Percentiles rank a stretch among this genome's conserved stretches.
Conservation (phyloP, 148 eudicot genomes). For the Camellia lanceoleosa region DNA sequence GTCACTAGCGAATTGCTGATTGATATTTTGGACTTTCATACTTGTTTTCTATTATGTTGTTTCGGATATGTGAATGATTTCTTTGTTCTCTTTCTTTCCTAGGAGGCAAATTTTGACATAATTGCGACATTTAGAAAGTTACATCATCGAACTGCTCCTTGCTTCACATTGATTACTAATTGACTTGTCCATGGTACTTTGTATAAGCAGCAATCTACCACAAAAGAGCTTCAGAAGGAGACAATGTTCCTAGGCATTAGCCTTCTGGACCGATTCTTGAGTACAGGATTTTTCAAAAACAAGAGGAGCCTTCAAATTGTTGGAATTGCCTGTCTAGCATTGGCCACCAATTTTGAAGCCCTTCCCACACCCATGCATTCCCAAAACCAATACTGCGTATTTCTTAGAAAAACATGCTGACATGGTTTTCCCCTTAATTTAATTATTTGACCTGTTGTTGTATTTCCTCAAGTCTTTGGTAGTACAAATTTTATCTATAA, state of each 20-base stretch:
- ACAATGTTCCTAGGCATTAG: conserved; percentile 78
- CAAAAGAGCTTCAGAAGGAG: conserved; percentile 64
- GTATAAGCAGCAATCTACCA: conserved; percentile 54
- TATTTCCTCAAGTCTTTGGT: too few relatives aligned
- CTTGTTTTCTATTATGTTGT: too few relatives aligned
- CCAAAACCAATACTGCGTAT: too few relatives aligned
- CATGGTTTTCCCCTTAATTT: too few relatives aligned
- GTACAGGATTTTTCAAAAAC: conserved; percentile 75
- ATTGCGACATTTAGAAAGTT: background rate
- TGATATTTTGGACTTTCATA: background rate
- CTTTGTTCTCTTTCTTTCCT: background rate
- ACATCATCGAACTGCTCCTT: too few relatives aligned
- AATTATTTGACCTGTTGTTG: too few relatives aligned
- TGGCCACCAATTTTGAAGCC: too few relatives aligned
- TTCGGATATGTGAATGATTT: background rate
- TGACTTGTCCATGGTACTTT: conserved; percentile 8
- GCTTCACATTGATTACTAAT: background rate
- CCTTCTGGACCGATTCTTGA: conserved; percentile 75
- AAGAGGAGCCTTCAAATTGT: conserved; percentile 69
- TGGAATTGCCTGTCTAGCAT: conserved; percentile 87
- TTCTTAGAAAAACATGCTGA: too few relatives aligned
- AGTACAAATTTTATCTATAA: too few relatives aligned
- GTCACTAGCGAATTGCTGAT: background rate
- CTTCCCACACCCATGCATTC: too few relatives aligned
- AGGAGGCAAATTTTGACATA: too few relatives aligned